Evolutionary conservation across 306 rosid genomes (phyloP), one percentile per base, ranked within the genome.

Genomic region (Cicer bijugum): DNA sequence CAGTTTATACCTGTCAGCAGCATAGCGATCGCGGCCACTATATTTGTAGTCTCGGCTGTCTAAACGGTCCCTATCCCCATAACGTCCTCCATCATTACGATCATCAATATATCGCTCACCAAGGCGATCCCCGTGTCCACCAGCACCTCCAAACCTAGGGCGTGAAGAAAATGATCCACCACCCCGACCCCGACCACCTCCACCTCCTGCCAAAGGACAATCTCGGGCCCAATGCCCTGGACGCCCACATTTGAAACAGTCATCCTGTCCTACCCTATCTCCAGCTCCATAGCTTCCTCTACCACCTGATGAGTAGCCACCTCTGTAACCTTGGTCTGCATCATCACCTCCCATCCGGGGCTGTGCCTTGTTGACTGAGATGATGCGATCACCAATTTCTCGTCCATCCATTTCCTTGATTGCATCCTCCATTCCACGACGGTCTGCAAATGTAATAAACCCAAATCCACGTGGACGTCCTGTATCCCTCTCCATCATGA

Each of bases 161-260:
- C 89, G 92, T 0, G 97, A 89, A 59, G 98, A 67, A 78, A 90
- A 88, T 72, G 97, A 85, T 55, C 87, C 82, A 47, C 89, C 86
- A 67, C 89, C 88, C 15, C 92, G 70, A 76, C 96, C 92, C 35
- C 88, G 87, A 40, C 88, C 90, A 55, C 95, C 91, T 14, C 87
- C 90, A 44, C 96, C 95, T 33, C 91, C 86, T 0, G 84, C 84
- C 67, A 81, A 86, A 68, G 99, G 91, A 68, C 97, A 95, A 71
- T 95, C 99, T 67, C 97, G 85, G 23, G 97, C 99, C 99, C 97
- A 95, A 38, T 95, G 99, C 53, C 99, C 99, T 16, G 96, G 86
- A 63, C 95, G 96, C 42, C 99, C 97, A 78, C 97, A 95, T 76
- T 90, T 91, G 81, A 91, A 95, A 86, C 97, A 90, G 67, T 94